Percentiles rank a stretch among this genome's conserved stretches.
phyloP scores from a whole-genome alignment of 306 rosid genomes.

The Prunus mume region DNA sequence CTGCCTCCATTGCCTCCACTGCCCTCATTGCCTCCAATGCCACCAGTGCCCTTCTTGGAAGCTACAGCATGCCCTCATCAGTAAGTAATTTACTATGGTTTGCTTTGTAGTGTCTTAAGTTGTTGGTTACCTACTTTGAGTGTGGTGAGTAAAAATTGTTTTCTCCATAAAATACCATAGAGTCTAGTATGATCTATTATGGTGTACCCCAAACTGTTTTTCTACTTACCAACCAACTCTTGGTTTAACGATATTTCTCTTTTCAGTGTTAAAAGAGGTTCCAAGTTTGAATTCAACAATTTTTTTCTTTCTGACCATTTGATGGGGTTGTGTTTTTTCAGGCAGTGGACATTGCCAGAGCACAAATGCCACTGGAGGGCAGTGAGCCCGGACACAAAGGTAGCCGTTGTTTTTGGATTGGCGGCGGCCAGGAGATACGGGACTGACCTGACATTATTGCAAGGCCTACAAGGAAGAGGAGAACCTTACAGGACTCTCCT shows the following conservation, averaged over 20 bases:
- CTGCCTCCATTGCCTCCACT: conserved; percentile 50
- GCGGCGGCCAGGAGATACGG: conserved; percentile 63
- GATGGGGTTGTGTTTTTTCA: conserved; percentile 17
- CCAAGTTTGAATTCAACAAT: neutral
- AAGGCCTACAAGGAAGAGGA: conserved; percentile 75
- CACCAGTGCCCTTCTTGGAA: conserved; percentile 49
- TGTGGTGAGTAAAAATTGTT: neutral
- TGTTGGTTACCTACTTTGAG: no score
- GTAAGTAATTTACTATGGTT: conserved; percentile 41
- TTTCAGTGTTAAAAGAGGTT: neutral
- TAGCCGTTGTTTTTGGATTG: conserved; percentile 60
- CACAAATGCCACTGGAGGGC: conserved; percentile 83
- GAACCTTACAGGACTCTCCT: conserved; percentile 75
- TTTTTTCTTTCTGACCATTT: neutral
- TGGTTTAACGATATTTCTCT: neutral
- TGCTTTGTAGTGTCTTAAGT: no score
- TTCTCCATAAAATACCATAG: neutral
- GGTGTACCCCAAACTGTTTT: neutral
- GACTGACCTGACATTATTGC: conserved; percentile 67
- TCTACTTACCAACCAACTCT: neutral
- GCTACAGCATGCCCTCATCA: conserved; percentile 70
- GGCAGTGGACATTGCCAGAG: conserved; percentile 65
- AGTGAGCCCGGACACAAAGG: conserved; percentile 69
- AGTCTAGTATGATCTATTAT: neutral
- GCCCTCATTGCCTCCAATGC: conserved; percentile 32